Evolutionary conservation across 2,329 filamentous ascomycete species (phyloP).

Genomic region (Thelonectria blattea): DNA sequence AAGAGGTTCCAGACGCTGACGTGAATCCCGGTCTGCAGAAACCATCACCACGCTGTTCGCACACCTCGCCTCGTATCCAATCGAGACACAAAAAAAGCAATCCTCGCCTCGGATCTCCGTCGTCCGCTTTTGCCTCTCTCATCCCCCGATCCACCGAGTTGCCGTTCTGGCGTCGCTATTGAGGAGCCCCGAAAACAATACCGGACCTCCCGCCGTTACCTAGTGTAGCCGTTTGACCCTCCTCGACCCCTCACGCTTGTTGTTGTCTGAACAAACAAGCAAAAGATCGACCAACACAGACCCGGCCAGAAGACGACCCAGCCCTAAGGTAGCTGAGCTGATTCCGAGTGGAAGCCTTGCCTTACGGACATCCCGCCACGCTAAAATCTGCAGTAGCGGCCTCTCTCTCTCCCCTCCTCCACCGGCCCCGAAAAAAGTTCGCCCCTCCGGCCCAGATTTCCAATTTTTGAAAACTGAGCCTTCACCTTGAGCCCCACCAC

Average conservation of each 20-base stretch:
- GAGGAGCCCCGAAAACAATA: slow-evolving; percentile 34
- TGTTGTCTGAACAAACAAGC: not conserved
- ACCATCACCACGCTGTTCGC: slow-evolving; percentile 3
- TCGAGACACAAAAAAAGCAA: not conserved
- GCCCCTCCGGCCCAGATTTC: slow-evolving; percentile 23
- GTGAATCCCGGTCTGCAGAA: slow-evolving; percentile 23
- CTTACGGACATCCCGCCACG: slow-evolving; percentile 41
- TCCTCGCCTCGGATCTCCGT: slow-evolving; percentile 24
- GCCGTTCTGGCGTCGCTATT: slow-evolving; percentile 40
- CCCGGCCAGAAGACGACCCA: slow-evolving; percentile 9
- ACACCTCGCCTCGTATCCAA: slow-evolving; percentile 23
- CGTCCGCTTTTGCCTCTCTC: slow-evolving; percentile 1
- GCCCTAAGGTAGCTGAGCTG: slow-evolving; percentile 17
- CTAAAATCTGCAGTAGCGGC: slow-evolving; percentile 39
- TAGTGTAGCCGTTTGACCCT: slow-evolving; percentile 13
- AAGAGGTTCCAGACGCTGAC: slow-evolving; percentile 15
- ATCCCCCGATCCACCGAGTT: slow-evolving; percentile 9
- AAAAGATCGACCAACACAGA: slow-evolving; percentile 5
- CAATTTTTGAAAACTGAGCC: slow-evolving; percentile 12
- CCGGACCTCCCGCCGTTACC: slow-evolving; percentile 31
- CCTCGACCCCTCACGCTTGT: slow-evolving; percentile 16
- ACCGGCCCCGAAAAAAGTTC: slow-evolving; percentile 24
- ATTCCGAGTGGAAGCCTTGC: slow-evolving; percentile 27
- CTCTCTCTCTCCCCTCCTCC: slow-evolving; percentile 22
- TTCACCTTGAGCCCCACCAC: slow-evolving; percentile 22